Evolutionary conservation across 1,284 basidiomycete species (phyloP).

Genomic region (Peniophora sp.): DNA sequence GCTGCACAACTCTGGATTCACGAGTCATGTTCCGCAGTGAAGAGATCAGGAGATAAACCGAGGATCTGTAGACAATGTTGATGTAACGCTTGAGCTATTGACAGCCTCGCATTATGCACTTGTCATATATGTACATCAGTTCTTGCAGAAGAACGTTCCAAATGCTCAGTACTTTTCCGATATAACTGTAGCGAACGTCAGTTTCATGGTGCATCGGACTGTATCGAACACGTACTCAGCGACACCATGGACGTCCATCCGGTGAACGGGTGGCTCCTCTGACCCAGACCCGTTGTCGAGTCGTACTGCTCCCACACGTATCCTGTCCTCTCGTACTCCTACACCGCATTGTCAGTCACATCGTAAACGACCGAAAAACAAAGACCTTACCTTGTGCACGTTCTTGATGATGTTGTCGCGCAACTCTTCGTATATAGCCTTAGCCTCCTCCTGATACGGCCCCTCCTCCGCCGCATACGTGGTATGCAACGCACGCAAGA

Average conservation of each 20-base stretch:
- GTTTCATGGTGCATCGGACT: slow-evolving; percentile 1
- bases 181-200: slow-evolving; percentile 24
- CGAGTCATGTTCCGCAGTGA: too few species aligned
- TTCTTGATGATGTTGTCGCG: slow-evolving; percentile 81
- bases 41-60: too few species aligned
- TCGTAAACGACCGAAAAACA: background rate
- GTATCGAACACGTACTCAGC: slow-evolving; percentile 45
- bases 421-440: slow-evolving; percentile 73
- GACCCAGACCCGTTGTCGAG: slow-evolving; percentile 72
- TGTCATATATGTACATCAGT: background rate
- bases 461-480: slow-evolving; percentile 76
- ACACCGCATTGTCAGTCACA: slow-evolving; percentile 3
- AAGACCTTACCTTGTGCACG: slow-evolving; percentile 63
- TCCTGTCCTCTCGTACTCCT: slow-evolving; percentile 89
- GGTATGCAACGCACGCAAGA: slow-evolving; percentile 73
- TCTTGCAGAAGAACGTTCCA: background rate
- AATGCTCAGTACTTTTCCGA: slow-evolving; percentile 33
- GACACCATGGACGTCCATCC: slow-evolving; percentile 88
- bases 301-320: slow-evolving; percentile 98
- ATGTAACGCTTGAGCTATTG: too few species aligned
- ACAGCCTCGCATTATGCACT: background rate
- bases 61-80: too few species aligned
- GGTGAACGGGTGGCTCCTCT: slow-evolving; percentile 85
- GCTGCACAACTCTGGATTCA: too few species aligned
- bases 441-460: slow-evolving; percentile 69